Conservation (phyloP, 331 rosid species). For the Pyrus hybrid region DNA sequence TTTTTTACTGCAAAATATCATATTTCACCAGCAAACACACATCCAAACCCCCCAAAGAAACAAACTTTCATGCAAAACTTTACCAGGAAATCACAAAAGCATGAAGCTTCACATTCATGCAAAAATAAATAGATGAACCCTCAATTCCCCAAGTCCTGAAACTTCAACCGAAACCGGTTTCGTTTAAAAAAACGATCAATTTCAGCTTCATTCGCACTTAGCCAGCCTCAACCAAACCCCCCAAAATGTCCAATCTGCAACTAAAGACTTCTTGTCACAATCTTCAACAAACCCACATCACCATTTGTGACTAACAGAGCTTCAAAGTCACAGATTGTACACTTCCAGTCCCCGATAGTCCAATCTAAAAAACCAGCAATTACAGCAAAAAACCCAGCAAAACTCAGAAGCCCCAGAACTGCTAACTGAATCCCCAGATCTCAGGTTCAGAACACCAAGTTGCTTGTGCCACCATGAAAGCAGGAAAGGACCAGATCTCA, state of each 20-base stretch:
- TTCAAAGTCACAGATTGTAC: neutral
- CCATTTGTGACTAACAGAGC: constrained; percentile 1
- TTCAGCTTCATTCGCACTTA: constrained; percentile 43
- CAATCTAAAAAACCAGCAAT: constrained; percentile 2
- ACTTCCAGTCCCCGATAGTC: neutral
- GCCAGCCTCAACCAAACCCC: constrained; percentile 27
- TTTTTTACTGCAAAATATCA: constrained; percentile 32
- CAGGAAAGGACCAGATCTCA: constrained; percentile 36
- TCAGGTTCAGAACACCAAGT: constrained; percentile 18
- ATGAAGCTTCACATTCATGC: constrained; percentile 15
- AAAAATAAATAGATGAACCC: constrained; percentile 5
- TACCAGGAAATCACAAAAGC: constrained; percentile 5
- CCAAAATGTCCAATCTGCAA: constrained; percentile 3
- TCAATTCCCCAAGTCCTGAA: constrained; percentile 1
- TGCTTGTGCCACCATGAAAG: constrained; percentile 8
- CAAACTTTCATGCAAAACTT: constrained; percentile 1
- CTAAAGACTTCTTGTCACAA: too few species aligned
- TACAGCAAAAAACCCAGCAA: constrained; percentile 12
- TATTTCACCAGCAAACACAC: constrained; percentile 22
- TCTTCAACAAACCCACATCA: neutral
- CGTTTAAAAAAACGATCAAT: constrained; percentile 28
- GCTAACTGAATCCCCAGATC: constrained; percentile 29
- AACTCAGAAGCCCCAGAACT: constrained; percentile 20
- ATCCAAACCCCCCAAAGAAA: constrained; percentile 26
- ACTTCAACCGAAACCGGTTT: constrained; percentile 49